A percentile compares a stretch with the other conserved stretches of the same genome.
These are phyloP conservation scores for Pseudocercospora musae DNA, from an alignment of 2,329 filamentous ascomycete species.

Conservation along the genomic window DNA sequence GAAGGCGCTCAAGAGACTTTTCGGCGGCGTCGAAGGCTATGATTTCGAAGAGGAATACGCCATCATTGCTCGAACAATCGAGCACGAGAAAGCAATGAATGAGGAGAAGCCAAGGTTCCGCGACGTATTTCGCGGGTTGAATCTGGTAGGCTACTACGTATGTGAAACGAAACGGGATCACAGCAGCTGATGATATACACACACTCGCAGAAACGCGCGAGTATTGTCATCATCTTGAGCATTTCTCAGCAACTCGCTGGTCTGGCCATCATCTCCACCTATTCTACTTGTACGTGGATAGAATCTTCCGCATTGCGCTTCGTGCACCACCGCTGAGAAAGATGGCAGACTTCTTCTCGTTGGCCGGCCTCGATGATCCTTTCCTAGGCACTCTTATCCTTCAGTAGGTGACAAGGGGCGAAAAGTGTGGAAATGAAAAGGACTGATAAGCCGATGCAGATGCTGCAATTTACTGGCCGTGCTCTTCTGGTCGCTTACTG, in stretches of 20 bases:
- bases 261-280: slow-evolving; percentile 7
- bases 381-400: slow-evolving; percentile 6
- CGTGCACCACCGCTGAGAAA: background rate
- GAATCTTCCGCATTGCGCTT: background rate
- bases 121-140: slow-evolving; percentile 4
- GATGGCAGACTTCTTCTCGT: slow-evolving; percentile 4
- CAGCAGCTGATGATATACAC: background rate
- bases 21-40: slow-evolving; percentile 4
- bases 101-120: slow-evolving; percentile 3
- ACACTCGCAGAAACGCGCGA: slow-evolving; percentile 3
- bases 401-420: too few relatives aligned
- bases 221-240: slow-evolving; percentile 1
- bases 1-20: background rate
- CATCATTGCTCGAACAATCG: slow-evolving; percentile 5
- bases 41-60: slow-evolving; percentile 8
- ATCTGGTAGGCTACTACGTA: background rate
- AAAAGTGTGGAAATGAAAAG: background rate
- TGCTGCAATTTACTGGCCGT: slow-evolving; percentile 6
- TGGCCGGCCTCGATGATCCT: slow-evolving; percentile 4
- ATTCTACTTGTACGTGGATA: slow-evolving; percentile 3
- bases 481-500: background rate
- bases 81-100: slow-evolving; percentile 5
- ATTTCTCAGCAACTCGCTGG: background rate
- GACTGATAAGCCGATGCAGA: background rate
- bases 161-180: background rate